Evolutionary conservation across 108 stramenopile genomes (phyloP).

Genomic region (Conticribra weissflogii): DNA sequence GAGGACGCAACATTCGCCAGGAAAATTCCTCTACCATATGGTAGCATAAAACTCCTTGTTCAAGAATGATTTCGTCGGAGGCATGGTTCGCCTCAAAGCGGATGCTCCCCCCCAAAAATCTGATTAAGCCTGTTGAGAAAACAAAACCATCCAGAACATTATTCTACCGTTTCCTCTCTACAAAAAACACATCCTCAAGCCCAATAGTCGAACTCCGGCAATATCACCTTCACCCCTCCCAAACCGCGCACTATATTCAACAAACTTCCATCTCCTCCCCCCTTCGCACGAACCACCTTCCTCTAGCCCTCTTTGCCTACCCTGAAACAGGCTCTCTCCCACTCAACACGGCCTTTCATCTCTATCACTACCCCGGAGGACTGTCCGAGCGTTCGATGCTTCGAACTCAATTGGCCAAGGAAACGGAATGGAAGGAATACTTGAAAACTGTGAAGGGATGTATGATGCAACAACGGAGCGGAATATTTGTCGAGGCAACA

Average conservation of each 20-base stretch:
- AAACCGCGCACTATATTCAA: conserved; percentile 29
- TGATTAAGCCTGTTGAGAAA: too few relatives aligned
- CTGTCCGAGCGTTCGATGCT: conserved; percentile 45
- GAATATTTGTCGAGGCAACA: conserved; percentile 64
- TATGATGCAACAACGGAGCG: conserved; percentile 45
- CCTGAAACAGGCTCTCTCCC: conserved; percentile 65
- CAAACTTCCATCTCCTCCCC: conserved; percentile 28
- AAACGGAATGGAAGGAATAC: conserved; percentile 50
- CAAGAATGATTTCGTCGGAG: too few relatives aligned
- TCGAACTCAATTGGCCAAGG: conserved; percentile 27
- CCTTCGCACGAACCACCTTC: conserved; percentile 35
- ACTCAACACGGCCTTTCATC: conserved; percentile 58
- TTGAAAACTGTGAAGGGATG: conserved; percentile 29
- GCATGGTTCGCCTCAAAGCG: too few relatives aligned
- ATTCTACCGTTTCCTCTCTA: too few relatives aligned
- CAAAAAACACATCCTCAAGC: too few relatives aligned
- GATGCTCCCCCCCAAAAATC: too few relatives aligned
- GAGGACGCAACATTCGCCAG: too few relatives aligned
- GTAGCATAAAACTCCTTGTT: too few relatives aligned
- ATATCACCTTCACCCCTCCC: conserved; percentile 50
- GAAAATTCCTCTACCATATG: too few relatives aligned
- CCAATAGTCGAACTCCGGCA: conserved; percentile 68
- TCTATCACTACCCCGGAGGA: conserved; percentile 69
- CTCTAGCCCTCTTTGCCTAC: conserved; percentile 54
- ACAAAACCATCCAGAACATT: too few relatives aligned